Base-by-base conservation (phyloP, 2,329 filamentous ascomycete genomes). In the Magnaporthiopsis poae region DNA sequence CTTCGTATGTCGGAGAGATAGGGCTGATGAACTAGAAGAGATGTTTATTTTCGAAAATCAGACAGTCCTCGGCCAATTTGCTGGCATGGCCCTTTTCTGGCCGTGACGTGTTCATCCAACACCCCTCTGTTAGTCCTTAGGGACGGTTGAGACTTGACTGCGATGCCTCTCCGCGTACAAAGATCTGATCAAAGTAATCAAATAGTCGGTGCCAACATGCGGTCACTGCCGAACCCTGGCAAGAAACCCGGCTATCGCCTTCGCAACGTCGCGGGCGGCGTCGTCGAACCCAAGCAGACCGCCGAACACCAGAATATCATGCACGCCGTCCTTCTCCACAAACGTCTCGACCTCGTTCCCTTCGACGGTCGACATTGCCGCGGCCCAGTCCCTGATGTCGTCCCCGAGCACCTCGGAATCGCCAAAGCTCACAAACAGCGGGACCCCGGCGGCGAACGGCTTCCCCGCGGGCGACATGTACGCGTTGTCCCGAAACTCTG, bases 241-340 rank as follows among this genome's bases (percentile, higher is more conserved):
- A 52, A 52, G 39, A 52, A 52, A 52, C 5, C 39, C 11, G 15
- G 39, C 15, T 18, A 60, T 60, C 59, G 25, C 29, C 59, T 60
- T 31, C 60, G 60, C 60, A 11, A 61, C 36, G 11, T 64, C 25
- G 29, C 3, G 25, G 46, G 64, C 67, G n/a, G 36, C 66, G 61
- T 74, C 71, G 62, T 76, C 72, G 68, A 81, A 81, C 0, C 80
- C 80, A 9, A 78, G 25, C 2, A 75, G 35, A 27, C 73, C 68
- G 1, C 78, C 80, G 3, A 78, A 12, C 3, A 80, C 63, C 35
- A 80, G 69, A 18, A 80, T 74, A 72, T 82, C 81, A 71, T 83
- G 81, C 36, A 77, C 76, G 8, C 73, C 77, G 13, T 72, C 61
- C 69, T 76, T 70, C 67, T 77, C 76, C 3, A 80, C 71, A 68